Evolutionary conservation across 164 flowering plant genomes (phyloP), one percentile per base, ranked within the genome.

Genomic region (Dillenia turbinata): DNA sequence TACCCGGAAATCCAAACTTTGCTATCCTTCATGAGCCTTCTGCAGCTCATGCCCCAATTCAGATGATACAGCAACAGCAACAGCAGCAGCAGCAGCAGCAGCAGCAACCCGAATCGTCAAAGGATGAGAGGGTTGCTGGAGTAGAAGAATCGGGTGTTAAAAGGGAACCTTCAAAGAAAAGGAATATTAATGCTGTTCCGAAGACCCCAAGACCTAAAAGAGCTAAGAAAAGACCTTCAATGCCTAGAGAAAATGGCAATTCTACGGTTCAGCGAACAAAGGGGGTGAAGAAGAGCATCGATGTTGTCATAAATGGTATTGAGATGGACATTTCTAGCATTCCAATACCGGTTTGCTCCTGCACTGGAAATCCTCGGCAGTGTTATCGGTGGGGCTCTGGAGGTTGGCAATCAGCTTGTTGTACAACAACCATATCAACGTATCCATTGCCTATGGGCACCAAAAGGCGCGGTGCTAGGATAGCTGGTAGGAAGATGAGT

Each of bases 21-120:
- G 24, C 59, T 9, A 53, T 70, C 46, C 68, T 80, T 44, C 80
- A 75, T 0, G 84, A 79, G 52, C 57, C 80, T 49, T 73, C 83
- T 0, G 73, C 24, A 1, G 55, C 55, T 8, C 55, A 52, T 52
- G 19, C 55, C 24, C 5, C 22, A 33, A 33, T 33, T 4, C 40
- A 33, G 40, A 33, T 33, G 17, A 50, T 56, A 46, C 69, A 57
- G 56, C 69, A 58, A 53, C 62, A 57, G 44, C 33, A 26, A 26
- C 33, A 26, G 33, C 62, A 50, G 5, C 33, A 26, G 10, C 47
- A 40, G 48, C 55, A 33, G 54, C 69, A 65, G 61, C 59, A 63
- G 54, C 58, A 15, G 9, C 72, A 40, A n/a, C 72, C 67, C 17
- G 48, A 56, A 15, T 47, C 51, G 2, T 15, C 56, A 57, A 57